A percentile compares a stretch with the other conserved stretches of the same genome.
Evolutionary conservation across 768 basidiomycete species (phyloP).

Genomic region (Auricularia heimuer): DNA sequence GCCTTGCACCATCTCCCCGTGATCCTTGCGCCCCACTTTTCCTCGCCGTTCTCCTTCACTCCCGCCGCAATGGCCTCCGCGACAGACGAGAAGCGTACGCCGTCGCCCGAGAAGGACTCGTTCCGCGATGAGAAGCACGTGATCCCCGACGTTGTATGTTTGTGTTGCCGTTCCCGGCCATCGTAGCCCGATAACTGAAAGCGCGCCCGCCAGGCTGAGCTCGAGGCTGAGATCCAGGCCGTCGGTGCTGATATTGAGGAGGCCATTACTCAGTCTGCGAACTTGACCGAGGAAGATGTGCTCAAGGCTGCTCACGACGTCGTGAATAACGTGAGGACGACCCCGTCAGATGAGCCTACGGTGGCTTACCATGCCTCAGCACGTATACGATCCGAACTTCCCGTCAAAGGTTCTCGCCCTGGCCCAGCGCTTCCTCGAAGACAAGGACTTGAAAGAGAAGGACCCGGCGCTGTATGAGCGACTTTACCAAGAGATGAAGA

Average conservation of each 20-base stretch:
- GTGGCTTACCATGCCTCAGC: background rate
- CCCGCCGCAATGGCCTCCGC: background rate
- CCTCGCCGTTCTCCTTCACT: background rate
- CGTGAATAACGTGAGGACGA: background rate
- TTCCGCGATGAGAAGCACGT: background rate
- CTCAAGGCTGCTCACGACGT: background rate
- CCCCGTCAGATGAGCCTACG: background rate
- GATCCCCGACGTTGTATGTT: background rate
- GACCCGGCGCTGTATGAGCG: constrained; percentile 3
- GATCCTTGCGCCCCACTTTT: too few relatives aligned
- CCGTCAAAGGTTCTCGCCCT: background rate
- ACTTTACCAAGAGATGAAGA: constrained; percentile 18
- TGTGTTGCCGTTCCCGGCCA: background rate
- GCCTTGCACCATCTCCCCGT: too few relatives aligned
- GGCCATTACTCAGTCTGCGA: background rate
- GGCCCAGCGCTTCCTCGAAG: background rate
- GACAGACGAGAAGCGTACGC: background rate
- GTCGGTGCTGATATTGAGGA: constrained; percentile 1
- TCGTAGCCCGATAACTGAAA: background rate
- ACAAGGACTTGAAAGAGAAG: background rate
- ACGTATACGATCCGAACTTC: background rate
- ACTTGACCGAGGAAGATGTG: background rate
- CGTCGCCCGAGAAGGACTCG: background rate
- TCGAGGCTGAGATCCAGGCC: background rate
- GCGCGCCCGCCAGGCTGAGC: background rate